These are phyloP conservation scores for Polytolypa hystricis DNA, from an alignment of 2,329 filamentous ascomycete genomes.

Conservation along the genomic window DNA sequence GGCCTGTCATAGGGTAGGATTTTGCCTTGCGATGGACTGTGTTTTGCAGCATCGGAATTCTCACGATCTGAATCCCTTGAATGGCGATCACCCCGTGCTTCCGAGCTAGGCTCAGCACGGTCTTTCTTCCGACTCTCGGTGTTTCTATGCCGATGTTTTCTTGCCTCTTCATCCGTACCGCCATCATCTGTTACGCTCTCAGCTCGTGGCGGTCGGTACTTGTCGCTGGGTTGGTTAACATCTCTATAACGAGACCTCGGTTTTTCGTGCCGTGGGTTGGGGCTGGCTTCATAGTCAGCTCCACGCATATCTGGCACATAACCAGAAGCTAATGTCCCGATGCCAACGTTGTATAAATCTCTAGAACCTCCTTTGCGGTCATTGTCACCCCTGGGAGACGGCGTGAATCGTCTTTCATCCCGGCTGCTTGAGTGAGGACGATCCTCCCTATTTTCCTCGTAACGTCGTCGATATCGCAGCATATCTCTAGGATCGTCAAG, in stretches of 20 bases:
- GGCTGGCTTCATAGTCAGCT: constrained; percentile 15
- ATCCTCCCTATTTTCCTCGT: constrained; percentile 8
- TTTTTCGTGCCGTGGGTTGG: constrained; percentile 14
- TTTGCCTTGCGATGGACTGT: constrained; percentile 13
- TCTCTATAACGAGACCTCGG: constrained; percentile 15
- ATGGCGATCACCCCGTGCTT: background rate
- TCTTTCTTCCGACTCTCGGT: background rate
- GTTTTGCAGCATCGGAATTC: constrained; percentile 9
- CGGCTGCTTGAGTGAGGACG: background rate
- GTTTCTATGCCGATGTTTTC: constrained; percentile 2
- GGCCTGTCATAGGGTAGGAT: constrained; percentile 11
- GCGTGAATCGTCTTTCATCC: constrained; percentile 1
- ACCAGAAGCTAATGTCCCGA: constrained; percentile 25
- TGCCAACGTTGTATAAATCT: constrained; percentile 23
- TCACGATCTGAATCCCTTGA: background rate
- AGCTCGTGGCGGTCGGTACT: background rate
- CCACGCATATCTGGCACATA: constrained; percentile 22
- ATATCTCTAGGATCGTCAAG: constrained; percentile 34
- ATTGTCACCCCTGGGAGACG: background rate
- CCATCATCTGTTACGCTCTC: constrained; percentile 5
- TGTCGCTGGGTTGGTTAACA: background rate
- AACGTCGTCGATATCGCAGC: constrained; percentile 13
- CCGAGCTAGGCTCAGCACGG: background rate
- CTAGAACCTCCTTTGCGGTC: background rate
- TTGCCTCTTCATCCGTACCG: constrained; percentile 3